Base-by-base conservation (phyloP, 495 filamentous ascomycete species). In the Lasiosphaeria miniovina region DNA sequence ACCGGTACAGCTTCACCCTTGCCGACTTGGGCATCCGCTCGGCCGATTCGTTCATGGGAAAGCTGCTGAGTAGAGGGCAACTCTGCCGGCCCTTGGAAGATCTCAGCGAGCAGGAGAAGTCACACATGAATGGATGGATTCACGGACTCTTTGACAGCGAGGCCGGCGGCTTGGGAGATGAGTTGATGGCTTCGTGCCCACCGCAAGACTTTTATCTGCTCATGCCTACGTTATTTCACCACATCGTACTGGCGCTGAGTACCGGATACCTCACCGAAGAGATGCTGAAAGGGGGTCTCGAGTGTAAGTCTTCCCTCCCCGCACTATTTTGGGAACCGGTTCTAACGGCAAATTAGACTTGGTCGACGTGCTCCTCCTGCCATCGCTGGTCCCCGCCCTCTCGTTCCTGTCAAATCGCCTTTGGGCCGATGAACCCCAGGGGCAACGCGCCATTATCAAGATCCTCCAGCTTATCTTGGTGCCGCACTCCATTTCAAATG, bases 131-230 rank as follows among this genome's bases (percentile, higher is more conserved):
- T 15, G 84, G 84, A 7, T 98, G 95, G 94, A 89, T 98, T 45
- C 83, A 81, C 8, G 93, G 90, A 12, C 81, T 98, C 3, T 97
- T 95, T 61, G 89, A 92, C 53, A 86, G 82, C 4, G 90, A 96
- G 66, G 84, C 86, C 8, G 91, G 95, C 61, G 80, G 78, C 8
- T 64, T 84, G 0, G 77, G 80, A 1, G 93, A 98, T 65, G 93
- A 96, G 55, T 83, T 95, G 6, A 91, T 97, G 88, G 88, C 90
- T 7, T 85, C 88, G 2, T 98, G 94, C 66, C 90, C 88, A 32
- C 95, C 94, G 2, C 92, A 96, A 64, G 90, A 96, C 36, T 98
- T 98, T 67, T 96, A 97, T 65, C 74, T 89, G 15, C 84, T 98
- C n/a, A 87, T 96, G 4, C 87, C 92, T 7, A 94, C 93, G 1